phyloP scores from a whole-genome alignment of 2,329 filamentous ascomycete species.

The Cercospora berteroae region DNA sequence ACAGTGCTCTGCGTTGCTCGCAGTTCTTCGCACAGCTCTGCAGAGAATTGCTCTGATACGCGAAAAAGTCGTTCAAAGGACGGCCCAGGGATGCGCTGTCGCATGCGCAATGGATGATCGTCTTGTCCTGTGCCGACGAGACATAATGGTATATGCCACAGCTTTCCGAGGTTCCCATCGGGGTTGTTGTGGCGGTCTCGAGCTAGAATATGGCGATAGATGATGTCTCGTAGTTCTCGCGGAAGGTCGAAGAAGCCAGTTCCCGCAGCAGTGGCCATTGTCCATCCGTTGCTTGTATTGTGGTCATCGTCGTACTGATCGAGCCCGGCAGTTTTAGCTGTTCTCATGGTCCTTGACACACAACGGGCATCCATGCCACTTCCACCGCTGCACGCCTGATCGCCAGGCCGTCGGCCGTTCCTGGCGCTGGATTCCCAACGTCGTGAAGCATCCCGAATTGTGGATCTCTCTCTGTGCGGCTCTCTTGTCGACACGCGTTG shows the following conservation, averaged over 20 bases:
- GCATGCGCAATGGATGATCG: conserved; percentile 2
- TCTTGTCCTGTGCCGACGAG: background rate
- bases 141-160: background rate
- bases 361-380: background rate
- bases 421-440: background rate
- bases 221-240: background rate
- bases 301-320: background rate
- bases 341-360: background rate
- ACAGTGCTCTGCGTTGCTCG: background rate
- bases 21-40: background rate
- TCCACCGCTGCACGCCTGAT: background rate
- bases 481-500: background rate
- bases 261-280: background rate
- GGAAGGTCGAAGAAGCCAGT: background rate
- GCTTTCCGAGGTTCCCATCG: background rate
- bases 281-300: background rate
- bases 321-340: background rate
- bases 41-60: background rate
- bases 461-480: background rate
- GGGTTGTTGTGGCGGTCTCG: background rate
- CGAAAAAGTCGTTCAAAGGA: conserved; percentile 2
- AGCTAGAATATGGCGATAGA: background rate
- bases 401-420: background rate
- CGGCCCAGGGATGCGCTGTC: background rate
- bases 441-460: background rate